These are phyloP conservation scores for Typha latifolia DNA, from an alignment of 176 grass and related monocot species.

Conservation along the genomic window DNA sequence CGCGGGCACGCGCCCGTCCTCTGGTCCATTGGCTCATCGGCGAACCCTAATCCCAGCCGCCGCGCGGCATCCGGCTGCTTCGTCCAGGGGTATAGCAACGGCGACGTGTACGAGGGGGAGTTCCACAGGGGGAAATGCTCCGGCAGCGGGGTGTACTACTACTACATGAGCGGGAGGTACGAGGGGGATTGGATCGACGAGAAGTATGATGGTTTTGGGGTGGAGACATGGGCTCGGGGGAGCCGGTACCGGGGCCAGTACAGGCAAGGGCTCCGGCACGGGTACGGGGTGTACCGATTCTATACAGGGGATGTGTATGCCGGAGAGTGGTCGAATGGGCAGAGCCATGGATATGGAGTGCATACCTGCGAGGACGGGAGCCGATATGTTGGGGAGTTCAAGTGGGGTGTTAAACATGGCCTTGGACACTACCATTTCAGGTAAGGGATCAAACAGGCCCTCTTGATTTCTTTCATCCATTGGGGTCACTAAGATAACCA, in stretches of 20 bases:
- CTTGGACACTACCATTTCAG: slow-evolving; percentile 99
- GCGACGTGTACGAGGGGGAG: slow-evolving; percentile 92
- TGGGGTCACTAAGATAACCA: background rate
- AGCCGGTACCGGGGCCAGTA: slow-evolving; percentile 94
- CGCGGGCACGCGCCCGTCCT: slow-evolving; percentile 59
- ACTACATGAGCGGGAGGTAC: slow-evolving; percentile 98
- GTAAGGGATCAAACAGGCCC: slow-evolving; percentile 25
- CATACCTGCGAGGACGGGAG: slow-evolving; percentile 98
- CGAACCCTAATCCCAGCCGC: background rate
- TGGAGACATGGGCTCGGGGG: slow-evolving; percentile 95
- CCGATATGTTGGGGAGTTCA: slow-evolving; percentile 92
- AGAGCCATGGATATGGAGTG: slow-evolving; percentile 84
- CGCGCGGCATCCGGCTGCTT: slow-evolving; percentile 57
- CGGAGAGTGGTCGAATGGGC: slow-evolving; percentile 94
- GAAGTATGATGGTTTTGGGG: slow-evolving; percentile 86
- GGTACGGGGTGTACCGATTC: slow-evolving; percentile 89
- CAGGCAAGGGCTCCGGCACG: slow-evolving; percentile 80
- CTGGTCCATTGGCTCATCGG: slow-evolving; percentile 74
- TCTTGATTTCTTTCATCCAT: background rate
- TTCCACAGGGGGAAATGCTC: slow-evolving; percentile 70
- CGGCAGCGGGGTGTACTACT: slow-evolving; percentile 92
- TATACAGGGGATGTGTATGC: slow-evolving; percentile 93
- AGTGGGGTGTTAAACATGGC: slow-evolving; percentile 93
- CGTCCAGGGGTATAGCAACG: slow-evolving; percentile 86
- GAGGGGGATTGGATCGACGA: slow-evolving; percentile 89